Percentiles rank a stretch among this genome's conserved stretches.
Conservation (phyloP, 1,284 basidiomycete genomes). For the Fomes fomentarius region DNA sequence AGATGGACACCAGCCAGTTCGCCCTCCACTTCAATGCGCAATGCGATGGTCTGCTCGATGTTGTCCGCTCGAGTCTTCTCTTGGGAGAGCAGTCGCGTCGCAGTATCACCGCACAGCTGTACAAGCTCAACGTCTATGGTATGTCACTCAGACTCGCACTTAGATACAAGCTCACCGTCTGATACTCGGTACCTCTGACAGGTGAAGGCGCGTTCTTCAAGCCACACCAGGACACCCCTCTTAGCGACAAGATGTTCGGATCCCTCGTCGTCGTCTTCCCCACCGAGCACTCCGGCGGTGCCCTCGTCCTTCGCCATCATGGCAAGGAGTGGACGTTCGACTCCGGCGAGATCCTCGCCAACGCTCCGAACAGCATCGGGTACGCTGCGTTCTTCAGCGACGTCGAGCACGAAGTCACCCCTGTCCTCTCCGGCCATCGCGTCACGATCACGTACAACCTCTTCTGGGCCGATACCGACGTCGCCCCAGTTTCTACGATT, state of each 20-base stretch:
- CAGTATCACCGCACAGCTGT: slow-evolving; percentile 31
- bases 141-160: too few relatives aligned
- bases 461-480: slow-evolving; percentile 21
- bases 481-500: too few relatives aligned
- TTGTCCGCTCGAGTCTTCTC: slow-evolving; percentile 28
- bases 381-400: slow-evolving; percentile 46
- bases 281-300: slow-evolving; percentile 43
- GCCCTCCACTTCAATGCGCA: slow-evolving; percentile 32
- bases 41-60: slow-evolving; percentile 25
- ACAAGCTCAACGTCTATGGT: slow-evolving; percentile 41
- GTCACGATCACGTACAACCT: slow-evolving; percentile 49
- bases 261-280: slow-evolving; percentile 47
- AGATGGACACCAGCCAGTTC: slow-evolving; percentile 29
- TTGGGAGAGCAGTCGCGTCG: slow-evolving; percentile 16
- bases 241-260: slow-evolving; percentile 42
- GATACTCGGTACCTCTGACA: slow-evolving; percentile 7
- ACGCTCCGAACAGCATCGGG: slow-evolving; percentile 21
- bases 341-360: slow-evolving; percentile 14
- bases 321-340: slow-evolving; percentile 38
- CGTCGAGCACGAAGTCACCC: slow-evolving; percentile 46
- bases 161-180: too few relatives aligned
- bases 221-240: slow-evolving; percentile 43
- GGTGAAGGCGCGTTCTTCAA: slow-evolving; percentile 45
- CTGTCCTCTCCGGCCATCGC: slow-evolving; percentile 42
- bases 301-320: slow-evolving; percentile 38